phyloP scores from a whole-genome alignment of 805 yeast species.

The Wickerhamiella brachini region DNA sequence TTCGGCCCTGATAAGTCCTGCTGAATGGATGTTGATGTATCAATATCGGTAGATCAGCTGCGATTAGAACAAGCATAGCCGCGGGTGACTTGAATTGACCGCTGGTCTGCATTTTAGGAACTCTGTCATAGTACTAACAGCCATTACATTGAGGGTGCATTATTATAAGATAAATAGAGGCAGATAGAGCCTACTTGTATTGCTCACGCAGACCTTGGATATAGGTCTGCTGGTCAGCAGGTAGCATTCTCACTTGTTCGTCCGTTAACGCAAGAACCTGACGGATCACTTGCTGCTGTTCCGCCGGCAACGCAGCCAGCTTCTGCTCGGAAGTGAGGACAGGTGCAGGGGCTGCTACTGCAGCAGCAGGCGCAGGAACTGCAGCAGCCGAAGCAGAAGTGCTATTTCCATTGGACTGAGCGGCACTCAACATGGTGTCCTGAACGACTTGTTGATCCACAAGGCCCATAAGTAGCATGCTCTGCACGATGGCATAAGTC shows the following conservation, averaged over 20 bases:
- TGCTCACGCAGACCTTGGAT: constrained; percentile 12
- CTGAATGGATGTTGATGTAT: too few relatives aligned
- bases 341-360: constrained; percentile 3
- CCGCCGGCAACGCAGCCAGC: constrained; percentile 22
- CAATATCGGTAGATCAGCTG: too few relatives aligned
- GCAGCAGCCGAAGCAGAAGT: constrained; percentile 2
- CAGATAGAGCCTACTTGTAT: constrained; percentile 8
- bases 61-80: too few relatives aligned
- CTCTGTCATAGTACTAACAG: too few relatives aligned
- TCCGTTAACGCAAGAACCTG: constrained; percentile 38
- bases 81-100: too few relatives aligned
- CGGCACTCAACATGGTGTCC: constrained; percentile 11
- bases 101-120: too few relatives aligned
- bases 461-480: constrained; percentile 33
- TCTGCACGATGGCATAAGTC: constrained; percentile 63
- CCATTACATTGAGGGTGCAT: too few relatives aligned
- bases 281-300: constrained; percentile 33
- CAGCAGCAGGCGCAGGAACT: constrained; percentile 6
- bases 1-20: too few relatives aligned
- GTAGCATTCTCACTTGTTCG: constrained; percentile 34
- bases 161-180: too few relatives aligned
- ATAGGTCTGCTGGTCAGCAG: constrained; percentile 32
- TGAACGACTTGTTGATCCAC: constrained; percentile 20
- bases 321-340: constrained; percentile 1
- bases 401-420: neutral